Evolutionary conservation across 2,329 filamentous ascomycete genomes (phyloP).

Genomic region (Plectosphaerella sp.): DNA sequence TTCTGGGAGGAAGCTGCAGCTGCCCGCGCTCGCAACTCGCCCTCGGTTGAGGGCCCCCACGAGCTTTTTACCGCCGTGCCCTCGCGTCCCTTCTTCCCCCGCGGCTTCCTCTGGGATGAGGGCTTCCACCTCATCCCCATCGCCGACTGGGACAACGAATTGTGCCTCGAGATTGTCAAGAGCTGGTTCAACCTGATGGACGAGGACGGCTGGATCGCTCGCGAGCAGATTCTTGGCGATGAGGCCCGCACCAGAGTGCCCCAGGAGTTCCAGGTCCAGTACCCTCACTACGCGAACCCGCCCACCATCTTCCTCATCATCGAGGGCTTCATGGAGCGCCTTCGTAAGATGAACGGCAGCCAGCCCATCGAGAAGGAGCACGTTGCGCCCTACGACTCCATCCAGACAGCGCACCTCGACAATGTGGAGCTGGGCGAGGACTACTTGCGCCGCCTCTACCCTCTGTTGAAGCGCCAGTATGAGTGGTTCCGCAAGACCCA

Average conservation of each 20-base stretch:
- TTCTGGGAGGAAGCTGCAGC: constrained; percentile 92
- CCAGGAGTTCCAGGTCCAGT: constrained; percentile 87
- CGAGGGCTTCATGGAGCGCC: constrained; percentile 76
- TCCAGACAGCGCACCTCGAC: constrained; percentile 62
- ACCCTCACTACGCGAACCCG: constrained; percentile 95
- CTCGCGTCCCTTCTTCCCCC: constrained; percentile 90
- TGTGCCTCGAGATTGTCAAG: constrained; percentile 81
- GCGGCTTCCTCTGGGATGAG: constrained; percentile 97
- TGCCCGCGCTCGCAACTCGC: constrained; percentile 64
- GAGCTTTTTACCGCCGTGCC: constrained; percentile 90
- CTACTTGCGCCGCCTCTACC: constrained; percentile 76
- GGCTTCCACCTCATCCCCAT: constrained; percentile 92
- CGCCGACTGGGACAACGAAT: constrained; percentile 88
- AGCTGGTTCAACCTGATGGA: constrained; percentile 98
- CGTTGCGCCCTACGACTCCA: constrained; percentile 34
- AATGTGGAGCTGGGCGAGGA: constrained; percentile 63
- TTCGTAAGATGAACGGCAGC: constrained; percentile 53
- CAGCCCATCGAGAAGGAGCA: constrained; percentile 36
- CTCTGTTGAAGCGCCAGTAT: constrained; percentile 82
- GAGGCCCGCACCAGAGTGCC: constrained; percentile 96
- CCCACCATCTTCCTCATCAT: constrained; percentile 90
- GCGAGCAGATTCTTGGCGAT: constrained; percentile 87
- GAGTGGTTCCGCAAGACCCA: constrained; percentile 95
- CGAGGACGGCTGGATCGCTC: constrained; percentile 93
- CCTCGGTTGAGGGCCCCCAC: constrained; percentile 73